Evolutionary conservation across 441 rosid species (phyloP), one percentile per base, ranked within the genome.

Genomic region (Breynia disticha): DNA sequence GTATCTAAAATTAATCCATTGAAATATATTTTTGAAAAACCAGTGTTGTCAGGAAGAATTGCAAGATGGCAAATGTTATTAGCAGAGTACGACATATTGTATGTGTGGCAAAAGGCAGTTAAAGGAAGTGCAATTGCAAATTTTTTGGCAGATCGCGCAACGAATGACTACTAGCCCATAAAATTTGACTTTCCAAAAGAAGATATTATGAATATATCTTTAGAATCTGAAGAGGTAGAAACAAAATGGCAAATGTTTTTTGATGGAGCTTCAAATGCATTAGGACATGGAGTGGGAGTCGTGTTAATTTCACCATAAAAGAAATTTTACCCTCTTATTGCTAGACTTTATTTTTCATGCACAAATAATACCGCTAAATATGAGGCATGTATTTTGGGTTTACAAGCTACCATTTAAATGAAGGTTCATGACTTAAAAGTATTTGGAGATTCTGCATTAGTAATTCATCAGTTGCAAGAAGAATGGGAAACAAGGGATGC

Each of bases 51-150:
- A 11, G 50, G 59, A 55, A 43, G 38, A n/a, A 8, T 43, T 13
- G 49, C 59, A 5, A 42, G 50, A 16, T 55, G 59, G 59, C 0
- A 55, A 41, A 18, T 55, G 7, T 18, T 55, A 9, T 11, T 42
- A 3, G 12, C 37, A 18, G 59, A 55, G 11, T 55, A 55, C 16
- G 59, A 55, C 19, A 42, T n/a, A n/a, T n/a, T n/a, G n/a, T n/a
- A n/a, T n/a, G n/a, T n/a, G n/a, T n/a, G n/a, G n/a, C n/a, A n/a
- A 41, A 19, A 18, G 19, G 8, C 43, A 15, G 15, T 18, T 37
- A 42, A 19, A 11, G 16, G 35, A 19, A 19, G 48, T 0, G 38
- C 14, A n/a, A 21, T 55, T 15, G 35, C 59, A 7, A 10, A 41
- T 0, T 45, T 18, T 14, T 24, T 55, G 8, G 59, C 16, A 4